Evolutionary conservation across 2,329 filamentous ascomycete species (phyloP).

Genomic region (Cladophialophora carrionii): DNA sequence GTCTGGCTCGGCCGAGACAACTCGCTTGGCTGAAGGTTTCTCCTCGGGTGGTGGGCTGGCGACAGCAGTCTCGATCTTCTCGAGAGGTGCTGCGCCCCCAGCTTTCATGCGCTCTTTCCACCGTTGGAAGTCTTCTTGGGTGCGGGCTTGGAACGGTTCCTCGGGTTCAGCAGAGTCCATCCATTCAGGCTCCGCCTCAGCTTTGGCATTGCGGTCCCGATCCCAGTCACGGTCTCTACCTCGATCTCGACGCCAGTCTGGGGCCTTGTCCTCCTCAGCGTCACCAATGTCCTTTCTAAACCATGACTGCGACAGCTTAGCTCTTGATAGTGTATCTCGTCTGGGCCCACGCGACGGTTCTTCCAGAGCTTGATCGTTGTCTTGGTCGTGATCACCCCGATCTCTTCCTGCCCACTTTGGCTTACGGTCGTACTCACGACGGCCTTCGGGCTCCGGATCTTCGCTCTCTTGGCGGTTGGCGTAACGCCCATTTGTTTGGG

Average conservation of each 20-base stretch:
- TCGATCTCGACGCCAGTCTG: slow-evolving; percentile 63
- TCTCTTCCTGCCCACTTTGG: slow-evolving; percentile 37
- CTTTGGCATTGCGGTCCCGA: slow-evolving; percentile 57
- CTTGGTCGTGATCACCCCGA: slow-evolving; percentile 29
- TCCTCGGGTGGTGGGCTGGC: slow-evolving; percentile 42
- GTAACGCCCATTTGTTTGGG: slow-evolving; percentile 30
- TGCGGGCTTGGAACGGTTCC: slow-evolving; percentile 62
- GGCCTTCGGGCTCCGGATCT: slow-evolving; percentile 25
- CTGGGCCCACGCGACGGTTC: slow-evolving; percentile 25
- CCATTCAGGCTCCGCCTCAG: slow-evolving; percentile 85
- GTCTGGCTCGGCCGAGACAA: slow-evolving; percentile 34
- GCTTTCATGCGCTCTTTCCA: slow-evolving; percentile 93
- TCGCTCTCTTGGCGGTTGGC: slow-evolving; percentile 28
- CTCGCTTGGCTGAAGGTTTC: slow-evolving; percentile 34
- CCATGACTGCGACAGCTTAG: slow-evolving; percentile 73
- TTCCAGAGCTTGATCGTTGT: slow-evolving; percentile 25
- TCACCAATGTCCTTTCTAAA: slow-evolving; percentile 62
- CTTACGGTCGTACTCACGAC: slow-evolving; percentile 33
- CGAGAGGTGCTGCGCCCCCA: slow-evolving; percentile 43
- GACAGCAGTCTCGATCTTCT: slow-evolving; percentile 38
- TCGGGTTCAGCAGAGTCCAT: slow-evolving; percentile 72
- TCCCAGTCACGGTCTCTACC: slow-evolving; percentile 61
- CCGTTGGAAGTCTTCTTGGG: slow-evolving; percentile 87
- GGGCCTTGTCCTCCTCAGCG: slow-evolving; percentile 57
- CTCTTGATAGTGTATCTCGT: slow-evolving; percentile 45